These are phyloP conservation scores for Orbilia quercus DNA, from an alignment of 2,329 filamentous ascomycete species.

Conservation along the genomic window DNA sequence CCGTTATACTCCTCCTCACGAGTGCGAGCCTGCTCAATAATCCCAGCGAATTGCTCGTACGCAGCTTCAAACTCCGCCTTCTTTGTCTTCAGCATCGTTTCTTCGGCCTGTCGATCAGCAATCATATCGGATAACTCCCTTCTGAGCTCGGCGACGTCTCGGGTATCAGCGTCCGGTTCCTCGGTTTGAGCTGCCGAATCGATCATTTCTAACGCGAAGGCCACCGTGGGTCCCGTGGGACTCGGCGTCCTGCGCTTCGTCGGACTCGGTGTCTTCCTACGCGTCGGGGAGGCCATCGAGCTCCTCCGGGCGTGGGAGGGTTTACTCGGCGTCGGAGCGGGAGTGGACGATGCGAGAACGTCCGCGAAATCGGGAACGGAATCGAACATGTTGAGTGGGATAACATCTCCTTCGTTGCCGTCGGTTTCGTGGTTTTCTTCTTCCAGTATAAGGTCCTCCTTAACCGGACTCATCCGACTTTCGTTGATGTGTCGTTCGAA, in stretches of 20 bases:
- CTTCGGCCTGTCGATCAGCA: slow-evolving; percentile 36
- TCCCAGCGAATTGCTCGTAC: slow-evolving; percentile 49
- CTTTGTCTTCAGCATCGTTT: slow-evolving; percentile 28
- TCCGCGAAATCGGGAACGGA: slow-evolving; percentile 31
- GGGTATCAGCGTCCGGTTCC: slow-evolving; percentile 7
- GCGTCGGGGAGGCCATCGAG: slow-evolving; percentile 11
- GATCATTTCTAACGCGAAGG: slow-evolving; percentile 3
- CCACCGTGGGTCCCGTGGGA: slow-evolving; percentile 11
- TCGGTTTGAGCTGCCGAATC: slow-evolving; percentile 33
- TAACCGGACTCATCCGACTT: slow-evolving; percentile 48
- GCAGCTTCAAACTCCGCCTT: slow-evolving; percentile 48
- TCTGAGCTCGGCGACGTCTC: slow-evolving; percentile 34
- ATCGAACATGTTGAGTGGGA: slow-evolving; percentile 47
- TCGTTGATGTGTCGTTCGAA: slow-evolving; percentile 53
- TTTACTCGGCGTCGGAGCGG: not conserved
- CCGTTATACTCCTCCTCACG: slow-evolving; percentile 39
- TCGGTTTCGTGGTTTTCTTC: slow-evolving; percentile 17
- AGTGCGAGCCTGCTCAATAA: slow-evolving; percentile 41
- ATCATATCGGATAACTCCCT: slow-evolving; percentile 42
- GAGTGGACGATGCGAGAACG: not conserved
- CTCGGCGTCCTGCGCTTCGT: slow-evolving; percentile 43
- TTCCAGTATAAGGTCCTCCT: slow-evolving; percentile 20
- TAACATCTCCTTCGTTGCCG: slow-evolving; percentile 8
- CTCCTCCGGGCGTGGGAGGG: not conserved
- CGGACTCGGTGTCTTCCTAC: slow-evolving; percentile 37